Percentiles rank a stretch among this genome's conserved stretches.
phyloP scores from a whole-genome alignment of 1,284 basidiomycete genomes.

The Pascua guehoae region DNA sequence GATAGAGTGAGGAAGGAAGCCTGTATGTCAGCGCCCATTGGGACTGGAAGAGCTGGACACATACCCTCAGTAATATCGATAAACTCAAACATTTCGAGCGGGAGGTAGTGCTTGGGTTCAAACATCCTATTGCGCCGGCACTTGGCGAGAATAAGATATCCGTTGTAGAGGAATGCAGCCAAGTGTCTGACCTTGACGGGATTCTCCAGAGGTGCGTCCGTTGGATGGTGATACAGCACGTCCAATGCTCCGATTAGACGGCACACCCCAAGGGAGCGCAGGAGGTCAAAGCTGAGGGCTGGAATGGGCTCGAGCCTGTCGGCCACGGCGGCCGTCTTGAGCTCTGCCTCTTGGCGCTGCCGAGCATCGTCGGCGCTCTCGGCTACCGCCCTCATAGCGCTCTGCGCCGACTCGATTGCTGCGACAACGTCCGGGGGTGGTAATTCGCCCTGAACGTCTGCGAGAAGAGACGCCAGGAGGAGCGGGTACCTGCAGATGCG shows the following conservation, averaged over 20 bases:
- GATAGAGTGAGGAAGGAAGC: slow-evolving; percentile 73
- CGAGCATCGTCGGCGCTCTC: slow-evolving; percentile 57
- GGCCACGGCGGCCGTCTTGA: slow-evolving; percentile 65
- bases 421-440: slow-evolving; percentile 6
- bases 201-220: slow-evolving; percentile 42
- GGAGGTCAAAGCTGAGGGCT: slow-evolving; percentile 53
- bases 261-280: slow-evolving; percentile 68
- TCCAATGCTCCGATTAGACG: slow-evolving; percentile 76
- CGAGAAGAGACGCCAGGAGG: slow-evolving; percentile 69
- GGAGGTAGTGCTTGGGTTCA: slow-evolving; percentile 82
- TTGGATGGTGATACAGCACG: slow-evolving; percentile 64
- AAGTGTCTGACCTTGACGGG: slow-evolving; percentile 75
- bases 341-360: slow-evolving; percentile 58
- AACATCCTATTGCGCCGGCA: slow-evolving; percentile 73
- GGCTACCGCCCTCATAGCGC: slow-evolving; percentile 59
- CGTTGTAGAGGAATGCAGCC: slow-evolving; percentile 80
- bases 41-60: slow-evolving; percentile 9
- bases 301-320: slow-evolving; percentile 58
- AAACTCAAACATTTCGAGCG: slow-evolving; percentile 65
- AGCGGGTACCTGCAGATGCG: slow-evolving; percentile 88
- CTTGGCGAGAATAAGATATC: slow-evolving; percentile 81
- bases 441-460: slow-evolving; percentile 22
- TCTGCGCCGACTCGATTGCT: slow-evolving; percentile 40
- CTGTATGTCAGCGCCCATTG: slow-evolving; percentile 53
- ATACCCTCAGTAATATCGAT: slow-evolving; percentile 67